phyloP scores from a whole-genome alignment of 108 stramenopile genomes.

The Mayamaea pseudoterrestris region DNA sequence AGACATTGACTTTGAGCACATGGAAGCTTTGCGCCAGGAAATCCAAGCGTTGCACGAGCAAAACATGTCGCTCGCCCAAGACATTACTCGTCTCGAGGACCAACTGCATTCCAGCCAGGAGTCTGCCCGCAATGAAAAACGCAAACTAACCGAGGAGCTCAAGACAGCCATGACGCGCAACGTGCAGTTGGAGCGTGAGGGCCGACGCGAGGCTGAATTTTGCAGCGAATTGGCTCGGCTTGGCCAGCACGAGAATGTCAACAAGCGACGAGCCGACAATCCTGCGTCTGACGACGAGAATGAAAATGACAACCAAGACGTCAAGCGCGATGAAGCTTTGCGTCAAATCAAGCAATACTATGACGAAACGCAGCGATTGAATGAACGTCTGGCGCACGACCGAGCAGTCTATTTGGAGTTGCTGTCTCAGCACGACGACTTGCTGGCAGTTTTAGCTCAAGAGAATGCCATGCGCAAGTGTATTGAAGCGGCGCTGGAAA shows the following conservation, averaged over 20 bases:
- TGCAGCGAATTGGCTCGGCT: conserved; percentile 42
- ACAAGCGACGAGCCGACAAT: conserved; percentile 3
- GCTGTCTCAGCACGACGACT: conserved; percentile 51
- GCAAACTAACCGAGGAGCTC: conserved; percentile 22
- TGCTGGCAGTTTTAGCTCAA: conserved; percentile 52
- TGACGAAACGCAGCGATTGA: conserved; percentile 37
- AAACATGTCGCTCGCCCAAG: too few species aligned
- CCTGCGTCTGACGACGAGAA: conserved; percentile 2
- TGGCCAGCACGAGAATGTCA: conserved; percentile 9
- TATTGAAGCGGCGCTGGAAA: conserved; percentile 20
- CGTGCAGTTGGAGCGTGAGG: conserved; percentile 34
- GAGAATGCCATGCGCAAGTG: conserved; percentile 20
- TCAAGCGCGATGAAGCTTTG: neutral
- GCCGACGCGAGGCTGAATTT: conserved; percentile 40
- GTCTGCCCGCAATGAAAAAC: too few species aligned
- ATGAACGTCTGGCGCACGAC: conserved; percentile 44
- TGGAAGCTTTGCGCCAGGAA: too few species aligned
- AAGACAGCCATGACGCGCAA: conserved; percentile 16
- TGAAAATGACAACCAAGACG: neutral
- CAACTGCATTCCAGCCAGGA: too few species aligned
- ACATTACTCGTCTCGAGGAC: too few species aligned
- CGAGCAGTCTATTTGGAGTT: conserved; percentile 49
- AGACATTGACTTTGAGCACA: too few species aligned
- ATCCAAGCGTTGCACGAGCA: too few species aligned
- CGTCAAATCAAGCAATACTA: conserved; percentile 13